Evolutionary conservation across 1,284 basidiomycete species (phyloP), one percentile per base, ranked within the genome.

Genomic region (Ustilago crameri): DNA sequence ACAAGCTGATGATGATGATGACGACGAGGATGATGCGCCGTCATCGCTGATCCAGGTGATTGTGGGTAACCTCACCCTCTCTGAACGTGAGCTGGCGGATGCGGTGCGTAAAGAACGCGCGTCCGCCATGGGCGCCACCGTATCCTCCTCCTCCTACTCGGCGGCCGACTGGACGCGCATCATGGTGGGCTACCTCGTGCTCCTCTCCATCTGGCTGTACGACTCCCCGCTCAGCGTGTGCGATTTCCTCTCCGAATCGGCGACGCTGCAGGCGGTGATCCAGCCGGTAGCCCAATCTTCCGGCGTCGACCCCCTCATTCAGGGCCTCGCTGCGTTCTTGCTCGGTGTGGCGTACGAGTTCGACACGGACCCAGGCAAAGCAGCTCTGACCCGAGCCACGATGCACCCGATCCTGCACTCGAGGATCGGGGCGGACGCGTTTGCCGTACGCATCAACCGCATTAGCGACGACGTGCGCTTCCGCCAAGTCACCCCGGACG

Each of bases 171-270:
- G 94, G 93, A 93, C 93, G 69, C 87, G 93, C 61, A 86, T 97
- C 59, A 90, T 94, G 79, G 89, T 93, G 5, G 91, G 90, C 1
- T 95, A 97, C 82, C 86, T 98, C 41, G 88, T 89, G 38, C 84
- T 96, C 45, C 86, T 98, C 20, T 87, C 89, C 17, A 91, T 93
- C 52, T 98, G 95, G 95, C 86, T 97, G n/a, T 97, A 94, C 93
- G 94, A 98, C 75, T 93, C 95, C 70, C 90, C 93, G 0, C 87
- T 87, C 52, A 90, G 91, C 0, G 93, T 97, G 44, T 87, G 90
- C 55, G 94, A 93, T 82, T 95, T 98, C 81, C 85, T 98, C 60
- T 90, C 92, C 52, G 88, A 89, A 79, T 91, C 92, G 10, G 92
- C 93, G 14, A 94, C 94, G 49, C 84, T 98, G 53, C 91, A 93